Percentiles rank a stretch among this genome's conserved stretches.
phyloP scores from a whole-genome alignment of 2,329 filamentous ascomycete genomes.

The Arthrobotrys iridis region DNA sequence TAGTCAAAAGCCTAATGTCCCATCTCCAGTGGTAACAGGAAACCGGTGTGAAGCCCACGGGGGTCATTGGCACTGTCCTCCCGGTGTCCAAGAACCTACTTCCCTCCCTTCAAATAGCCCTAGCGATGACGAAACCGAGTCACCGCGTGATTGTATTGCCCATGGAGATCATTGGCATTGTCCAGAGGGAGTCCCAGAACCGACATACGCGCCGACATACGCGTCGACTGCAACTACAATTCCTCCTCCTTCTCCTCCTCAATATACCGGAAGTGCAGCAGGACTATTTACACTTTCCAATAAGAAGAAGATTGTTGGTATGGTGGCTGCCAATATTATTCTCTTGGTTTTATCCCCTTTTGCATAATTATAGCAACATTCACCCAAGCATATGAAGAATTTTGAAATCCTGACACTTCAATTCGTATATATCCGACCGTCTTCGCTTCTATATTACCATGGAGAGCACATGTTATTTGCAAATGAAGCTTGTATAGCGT shows the following conservation, averaged over 20 bases:
- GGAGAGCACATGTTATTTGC: too few relatives aligned
- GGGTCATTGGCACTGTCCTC: slow-evolving; percentile 7
- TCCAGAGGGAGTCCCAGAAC: slow-evolving; percentile 6
- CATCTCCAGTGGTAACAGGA: neutral
- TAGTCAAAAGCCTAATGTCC: neutral
- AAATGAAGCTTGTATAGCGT: too few relatives aligned
- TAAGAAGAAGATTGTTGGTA: neutral
- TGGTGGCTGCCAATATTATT: neutral
- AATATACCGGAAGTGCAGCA: neutral
- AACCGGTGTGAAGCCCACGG: neutral
- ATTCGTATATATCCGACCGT: too few relatives aligned
- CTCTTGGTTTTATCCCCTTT: neutral
- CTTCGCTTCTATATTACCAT: too few relatives aligned
- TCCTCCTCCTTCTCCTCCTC: slow-evolving; percentile 1
- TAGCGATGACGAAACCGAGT: too few relatives aligned
- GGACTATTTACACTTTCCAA: neutral
- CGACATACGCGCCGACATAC: slow-evolving; percentile 3
- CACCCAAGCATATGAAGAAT: too few relatives aligned
- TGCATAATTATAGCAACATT: neutral
- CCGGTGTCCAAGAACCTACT: neutral
- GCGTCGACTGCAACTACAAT: neutral
- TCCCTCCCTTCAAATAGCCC: neutral
- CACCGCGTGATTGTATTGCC: neutral
- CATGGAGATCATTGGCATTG: slow-evolving; percentile 10
- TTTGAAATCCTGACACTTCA: too few relatives aligned